These are phyloP conservation scores for Boletus rex-veris DNA, from an alignment of 768 basidiomycete genomes.

Conservation along the genomic window DNA sequence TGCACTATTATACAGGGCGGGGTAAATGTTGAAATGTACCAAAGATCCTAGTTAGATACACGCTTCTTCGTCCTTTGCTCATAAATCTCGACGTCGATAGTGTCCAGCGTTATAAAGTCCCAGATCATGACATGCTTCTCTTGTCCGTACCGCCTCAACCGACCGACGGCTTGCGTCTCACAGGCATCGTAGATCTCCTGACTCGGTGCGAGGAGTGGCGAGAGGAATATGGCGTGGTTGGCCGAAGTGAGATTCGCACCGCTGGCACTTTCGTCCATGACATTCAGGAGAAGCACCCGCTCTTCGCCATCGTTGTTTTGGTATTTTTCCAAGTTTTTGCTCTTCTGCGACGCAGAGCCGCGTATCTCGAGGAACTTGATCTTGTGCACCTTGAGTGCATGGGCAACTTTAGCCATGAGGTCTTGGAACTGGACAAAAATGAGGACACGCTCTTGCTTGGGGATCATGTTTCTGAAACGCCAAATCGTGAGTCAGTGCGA, in stretches of 20 bases:
- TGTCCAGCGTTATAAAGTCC: conserved; percentile 80
- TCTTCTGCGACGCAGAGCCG: conserved; percentile 71
- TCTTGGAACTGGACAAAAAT: conserved; percentile 97
- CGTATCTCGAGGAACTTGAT: conserved; percentile 80
- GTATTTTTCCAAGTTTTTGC: conserved; percentile 81
- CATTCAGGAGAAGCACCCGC: conserved; percentile 81
- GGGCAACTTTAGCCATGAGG: conserved; percentile 85
- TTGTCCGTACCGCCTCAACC: conserved; percentile 82
- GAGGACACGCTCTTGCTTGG: conserved; percentile 76
- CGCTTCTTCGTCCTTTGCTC: conserved; percentile 41
- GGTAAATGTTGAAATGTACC: background rate
- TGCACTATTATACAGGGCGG: conserved; percentile 9
- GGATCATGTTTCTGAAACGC: conserved; percentile 55
- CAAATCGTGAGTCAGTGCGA: background rate
- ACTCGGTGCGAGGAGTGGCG: conserved; percentile 78
- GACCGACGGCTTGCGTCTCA: conserved; percentile 80
- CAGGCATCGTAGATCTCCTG: conserved; percentile 84
- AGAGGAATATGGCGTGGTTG: conserved; percentile 93
- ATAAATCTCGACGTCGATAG: conserved; percentile 86
- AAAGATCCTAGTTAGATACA: conserved; percentile 21
- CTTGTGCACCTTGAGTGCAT: conserved; percentile 68
- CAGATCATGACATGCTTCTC: conserved; percentile 75
- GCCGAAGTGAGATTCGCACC: conserved; percentile 91
- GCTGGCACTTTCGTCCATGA: conserved; percentile 94
- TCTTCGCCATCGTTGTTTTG: conserved; percentile 76